Evolutionary conservation across 2,329 filamentous ascomycete species (phyloP).

Genomic region (Xylariaceae sp.): DNA sequence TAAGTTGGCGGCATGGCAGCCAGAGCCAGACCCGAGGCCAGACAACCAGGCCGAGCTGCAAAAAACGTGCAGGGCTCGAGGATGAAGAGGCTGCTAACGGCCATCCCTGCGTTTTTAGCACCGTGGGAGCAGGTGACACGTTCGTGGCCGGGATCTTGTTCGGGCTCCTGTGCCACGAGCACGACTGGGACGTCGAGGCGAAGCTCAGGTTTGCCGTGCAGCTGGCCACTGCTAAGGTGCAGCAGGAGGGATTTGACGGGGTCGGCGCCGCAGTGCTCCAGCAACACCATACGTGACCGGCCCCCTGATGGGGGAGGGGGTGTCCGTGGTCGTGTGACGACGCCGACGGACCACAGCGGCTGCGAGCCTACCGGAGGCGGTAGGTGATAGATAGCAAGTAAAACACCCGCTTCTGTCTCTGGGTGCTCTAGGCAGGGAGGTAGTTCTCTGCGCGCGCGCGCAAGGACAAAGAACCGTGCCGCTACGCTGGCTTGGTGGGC

Average conservation of each 20-base stretch:
- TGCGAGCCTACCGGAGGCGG: too few relatives aligned
- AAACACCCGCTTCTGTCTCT: too few relatives aligned
- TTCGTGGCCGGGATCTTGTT: constrained; percentile 68
- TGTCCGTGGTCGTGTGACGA: constrained; percentile 1
- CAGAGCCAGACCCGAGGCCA: too few relatives aligned
- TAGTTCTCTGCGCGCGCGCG: too few relatives aligned
- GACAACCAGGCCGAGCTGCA: constrained; percentile 1
- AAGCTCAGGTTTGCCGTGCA: constrained; percentile 55
- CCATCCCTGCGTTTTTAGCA: constrained; percentile 36
- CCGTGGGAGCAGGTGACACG: constrained; percentile 68
- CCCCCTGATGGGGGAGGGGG: too few relatives aligned
- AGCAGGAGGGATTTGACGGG: constrained; percentile 56
- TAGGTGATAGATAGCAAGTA: too few relatives aligned
- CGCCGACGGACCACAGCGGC: too few relatives aligned
- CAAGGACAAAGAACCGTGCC: too few relatives aligned
- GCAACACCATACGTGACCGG: too few relatives aligned
- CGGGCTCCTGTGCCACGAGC: constrained; percentile 41
- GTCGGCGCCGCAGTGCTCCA: constrained; percentile 33
- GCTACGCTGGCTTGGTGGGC: too few relatives aligned
- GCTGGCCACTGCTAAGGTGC: constrained; percentile 61
- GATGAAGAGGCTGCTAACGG: constrained; percentile 4
- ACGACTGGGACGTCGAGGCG: constrained; percentile 39
- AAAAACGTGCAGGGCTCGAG: too few relatives aligned
- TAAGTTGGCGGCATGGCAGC: constrained; percentile 23
- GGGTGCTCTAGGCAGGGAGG: too few relatives aligned